Evolutionary conservation across 129 eudicot genomes (phyloP).

Genomic region (Solidago caesia): DNA sequence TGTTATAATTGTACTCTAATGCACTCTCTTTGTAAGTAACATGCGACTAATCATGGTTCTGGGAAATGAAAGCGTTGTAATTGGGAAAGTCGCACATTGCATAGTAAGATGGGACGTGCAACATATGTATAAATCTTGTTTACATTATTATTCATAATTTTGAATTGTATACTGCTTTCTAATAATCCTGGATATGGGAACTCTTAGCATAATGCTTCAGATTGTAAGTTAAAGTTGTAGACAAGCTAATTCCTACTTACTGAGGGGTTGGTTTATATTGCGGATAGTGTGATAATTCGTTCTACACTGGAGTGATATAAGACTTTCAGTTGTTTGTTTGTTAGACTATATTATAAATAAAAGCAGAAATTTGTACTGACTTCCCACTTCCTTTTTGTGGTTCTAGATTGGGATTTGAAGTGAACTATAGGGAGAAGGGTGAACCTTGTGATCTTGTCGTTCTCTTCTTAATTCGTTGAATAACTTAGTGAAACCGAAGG

Average conservation of each 20-base stretch:
- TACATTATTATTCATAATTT: too few species aligned
- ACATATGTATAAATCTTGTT: not conserved
- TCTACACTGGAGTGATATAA: not conserved
- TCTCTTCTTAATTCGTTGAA: not conserved
- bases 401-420: slow-evolving; percentile 29
- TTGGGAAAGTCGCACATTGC: not conserved
- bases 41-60: not conserved
- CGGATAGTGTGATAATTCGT: not conserved
- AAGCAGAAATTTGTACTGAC: not conserved
- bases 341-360: not conserved
- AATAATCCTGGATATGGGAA: not conserved
- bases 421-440: slow-evolving; percentile 22
- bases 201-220: slow-evolving; percentile 3
- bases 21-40: not conserved
- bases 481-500: slow-evolving; percentile 7
- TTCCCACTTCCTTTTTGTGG: slow-evolving; percentile 14
- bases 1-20: not conserved
- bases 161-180: not conserved
- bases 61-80: not conserved
- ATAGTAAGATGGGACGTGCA: not conserved
- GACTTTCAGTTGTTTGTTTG: not conserved
- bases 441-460: slow-evolving; percentile 10
- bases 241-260: not conserved
- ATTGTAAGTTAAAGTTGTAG: slow-evolving; percentile 6
- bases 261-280: not conserved